These are phyloP conservation scores for Calonectria multiphialidica DNA, from an alignment of 2,329 filamentous ascomycete species.

Conservation along the genomic window DNA sequence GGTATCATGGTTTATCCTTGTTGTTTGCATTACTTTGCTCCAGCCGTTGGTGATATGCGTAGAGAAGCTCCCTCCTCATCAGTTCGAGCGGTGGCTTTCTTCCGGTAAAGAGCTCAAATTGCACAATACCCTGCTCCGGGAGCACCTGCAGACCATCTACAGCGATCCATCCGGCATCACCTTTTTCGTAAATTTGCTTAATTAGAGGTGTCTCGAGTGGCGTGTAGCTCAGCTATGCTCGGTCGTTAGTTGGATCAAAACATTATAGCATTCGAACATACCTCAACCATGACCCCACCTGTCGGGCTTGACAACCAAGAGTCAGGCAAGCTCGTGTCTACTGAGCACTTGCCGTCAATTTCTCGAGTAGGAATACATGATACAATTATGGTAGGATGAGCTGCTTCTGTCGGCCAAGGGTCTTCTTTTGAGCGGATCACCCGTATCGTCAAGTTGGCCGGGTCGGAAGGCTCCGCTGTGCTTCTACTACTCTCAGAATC, in stretches of 20 bases:
- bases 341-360: slow-evolving; percentile 13
- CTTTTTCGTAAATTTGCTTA: slow-evolving; percentile 62
- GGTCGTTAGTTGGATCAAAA: slow-evolving; percentile 58
- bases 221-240: slow-evolving; percentile 16
- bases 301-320: slow-evolving; percentile 69
- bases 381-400: slow-evolving; percentile 30
- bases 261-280: slow-evolving; percentile 34
- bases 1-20: not conserved
- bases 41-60: not conserved
- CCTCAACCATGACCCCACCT: slow-evolving; percentile 66
- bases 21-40: not conserved
- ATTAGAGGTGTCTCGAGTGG: slow-evolving; percentile 56
- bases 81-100: slow-evolving; percentile 66
- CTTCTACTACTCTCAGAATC: not conserved
- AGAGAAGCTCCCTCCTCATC: slow-evolving; percentile 53
- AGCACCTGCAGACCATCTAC: slow-evolving; percentile 71
- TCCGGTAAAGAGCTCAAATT: slow-evolving; percentile 73
- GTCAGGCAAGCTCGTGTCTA: slow-evolving; percentile 63
- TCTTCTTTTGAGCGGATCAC: slow-evolving; percentile 45
- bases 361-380: slow-evolving; percentile 24
- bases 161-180: slow-evolving; percentile 65
- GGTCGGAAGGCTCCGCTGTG: not conserved
- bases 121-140: slow-evolving; percentile 71
- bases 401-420: slow-evolving; percentile 22
- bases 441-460: not conserved